Conservation (phyloP, 169 alveolate genomes). For the Cyclospora cayetanensis region DNA sequence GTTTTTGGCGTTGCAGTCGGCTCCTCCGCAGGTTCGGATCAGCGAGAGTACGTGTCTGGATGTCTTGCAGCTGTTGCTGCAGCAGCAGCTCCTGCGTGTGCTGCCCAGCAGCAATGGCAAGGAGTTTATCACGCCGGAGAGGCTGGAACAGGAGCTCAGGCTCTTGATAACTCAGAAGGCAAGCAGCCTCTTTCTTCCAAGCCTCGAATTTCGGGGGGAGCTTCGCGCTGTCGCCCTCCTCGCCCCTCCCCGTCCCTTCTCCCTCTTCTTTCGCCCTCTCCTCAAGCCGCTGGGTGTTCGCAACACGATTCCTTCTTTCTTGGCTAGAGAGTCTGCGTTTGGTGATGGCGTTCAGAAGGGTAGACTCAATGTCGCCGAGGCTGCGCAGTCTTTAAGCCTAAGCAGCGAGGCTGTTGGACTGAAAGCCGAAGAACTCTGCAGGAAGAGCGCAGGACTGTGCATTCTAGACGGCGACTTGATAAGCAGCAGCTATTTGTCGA, state of each 20-base stretch:
- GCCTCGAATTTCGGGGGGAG: neutral
- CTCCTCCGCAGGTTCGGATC: conserved; percentile 24
- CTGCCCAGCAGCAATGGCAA: conserved; percentile 40
- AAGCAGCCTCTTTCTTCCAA: neutral
- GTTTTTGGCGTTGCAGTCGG: conserved; percentile 3
- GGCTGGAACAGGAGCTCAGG: conserved; percentile 36
- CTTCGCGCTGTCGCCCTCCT: neutral
- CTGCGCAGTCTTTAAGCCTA: neutral
- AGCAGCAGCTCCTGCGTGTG: conserved; percentile 9
- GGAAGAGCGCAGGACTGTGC: neutral
- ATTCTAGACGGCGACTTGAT: conserved; percentile 49
- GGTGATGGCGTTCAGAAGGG: conserved; percentile 24
- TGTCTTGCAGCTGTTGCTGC: neutral
- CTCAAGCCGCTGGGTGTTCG: neutral
- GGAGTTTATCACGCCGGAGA: conserved; percentile 35
- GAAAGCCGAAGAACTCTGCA: conserved; percentile 20
- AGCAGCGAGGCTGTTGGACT: neutral
- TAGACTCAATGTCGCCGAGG: neutral
- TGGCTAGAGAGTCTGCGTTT: neutral
- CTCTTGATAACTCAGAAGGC: neutral
- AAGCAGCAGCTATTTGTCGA: neutral
- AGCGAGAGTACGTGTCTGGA: conserved; percentile 66
- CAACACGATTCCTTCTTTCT: neutral
- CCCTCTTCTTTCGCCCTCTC: neutral
- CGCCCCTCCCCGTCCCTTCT: neutral